phyloP scores from a whole-genome alignment of 345 rosid genomes.

The Firmiana major region DNA sequence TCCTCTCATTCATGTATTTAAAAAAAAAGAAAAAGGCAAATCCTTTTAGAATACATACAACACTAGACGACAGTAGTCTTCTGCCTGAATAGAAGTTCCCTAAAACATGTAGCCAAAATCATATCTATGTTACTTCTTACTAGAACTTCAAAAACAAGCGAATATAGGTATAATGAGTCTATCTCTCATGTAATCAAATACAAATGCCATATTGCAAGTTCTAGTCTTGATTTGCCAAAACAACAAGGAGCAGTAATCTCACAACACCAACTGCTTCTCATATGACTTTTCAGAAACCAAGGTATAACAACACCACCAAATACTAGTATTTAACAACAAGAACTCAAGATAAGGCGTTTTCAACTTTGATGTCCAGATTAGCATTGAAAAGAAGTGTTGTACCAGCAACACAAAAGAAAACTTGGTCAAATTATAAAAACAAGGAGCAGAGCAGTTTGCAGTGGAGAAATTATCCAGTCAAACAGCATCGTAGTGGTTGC shows the following conservation, averaged over 20 bases:
- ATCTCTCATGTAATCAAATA: not conserved
- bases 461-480: not conserved
- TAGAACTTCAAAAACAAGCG: not conserved
- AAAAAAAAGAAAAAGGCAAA: not conserved
- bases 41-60: not conserved
- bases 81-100: not conserved
- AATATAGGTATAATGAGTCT: not conserved
- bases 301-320: not conserved
- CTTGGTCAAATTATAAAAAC: not conserved
- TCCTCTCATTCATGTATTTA: not conserved
- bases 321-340: not conserved
- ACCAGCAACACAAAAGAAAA: constrained; percentile 7
- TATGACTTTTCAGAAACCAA: not conserved
- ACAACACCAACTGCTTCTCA: not conserved
- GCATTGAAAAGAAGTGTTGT: not conserved
- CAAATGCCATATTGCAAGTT: not conserved
- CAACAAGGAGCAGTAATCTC: not conserved
- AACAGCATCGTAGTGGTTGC: not conserved
- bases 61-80: not conserved
- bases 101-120: not conserved
- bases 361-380: not conserved
- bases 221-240: not conserved
- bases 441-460: not conserved
- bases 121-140: not conserved
- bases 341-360: not conserved